Percentiles rank a stretch among this genome's conserved stretches.
Conservation (phyloP, 352 stramenopile species). For the Pythium myriotylum region DNA sequence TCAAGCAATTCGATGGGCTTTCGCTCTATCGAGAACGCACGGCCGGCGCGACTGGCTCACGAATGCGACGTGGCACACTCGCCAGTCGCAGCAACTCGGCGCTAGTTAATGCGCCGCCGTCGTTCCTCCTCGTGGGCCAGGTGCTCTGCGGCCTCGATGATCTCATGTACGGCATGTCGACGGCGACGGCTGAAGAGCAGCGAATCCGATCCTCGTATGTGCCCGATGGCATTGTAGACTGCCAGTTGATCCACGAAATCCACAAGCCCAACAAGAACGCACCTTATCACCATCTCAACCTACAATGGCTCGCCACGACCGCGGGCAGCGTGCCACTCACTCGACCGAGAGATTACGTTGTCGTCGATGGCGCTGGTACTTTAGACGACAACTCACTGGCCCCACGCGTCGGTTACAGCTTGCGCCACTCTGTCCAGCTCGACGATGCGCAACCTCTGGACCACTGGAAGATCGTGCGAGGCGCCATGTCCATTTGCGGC, state of each 20-base stretch:
- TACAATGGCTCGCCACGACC: conserved; percentile 42
- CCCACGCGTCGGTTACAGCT: conserved; percentile 46
- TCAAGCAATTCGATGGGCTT: conserved; percentile 21
- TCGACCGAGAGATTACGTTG: conserved; percentile 54
- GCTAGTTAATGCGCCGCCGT: conserved; percentile 25
- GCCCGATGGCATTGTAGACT: conserved; percentile 54
- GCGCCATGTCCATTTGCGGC: conserved; percentile 54
- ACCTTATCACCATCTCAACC: conserved; percentile 50
- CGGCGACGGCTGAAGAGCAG: conserved; percentile 45
- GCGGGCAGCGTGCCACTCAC: conserved; percentile 33
- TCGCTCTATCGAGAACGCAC: conserved; percentile 18
- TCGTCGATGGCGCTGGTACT: conserved; percentile 48
- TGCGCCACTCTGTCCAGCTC: conserved; percentile 63
- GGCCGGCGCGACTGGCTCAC: conserved; percentile 2
- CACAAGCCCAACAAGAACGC: conserved; percentile 40
- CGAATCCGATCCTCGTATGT: conserved; percentile 54
- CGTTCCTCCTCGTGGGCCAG: conserved; percentile 56
- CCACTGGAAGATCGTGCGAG: conserved; percentile 35
- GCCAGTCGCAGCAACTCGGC: not conserved
- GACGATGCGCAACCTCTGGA: conserved; percentile 41
- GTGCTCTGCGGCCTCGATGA: conserved; percentile 61
- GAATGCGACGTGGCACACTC: conserved; percentile 1
- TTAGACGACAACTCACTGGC: conserved; percentile 34
- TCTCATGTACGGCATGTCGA: conserved; percentile 59
- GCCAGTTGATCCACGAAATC: conserved; percentile 50